A percentile compares a stretch with the other conserved stretches of the same genome.
These are phyloP conservation scores for Vanderwaltozyma tropicalis DNA, from an alignment of 805 yeast genomes.

Conservation along the genomic window DNA sequence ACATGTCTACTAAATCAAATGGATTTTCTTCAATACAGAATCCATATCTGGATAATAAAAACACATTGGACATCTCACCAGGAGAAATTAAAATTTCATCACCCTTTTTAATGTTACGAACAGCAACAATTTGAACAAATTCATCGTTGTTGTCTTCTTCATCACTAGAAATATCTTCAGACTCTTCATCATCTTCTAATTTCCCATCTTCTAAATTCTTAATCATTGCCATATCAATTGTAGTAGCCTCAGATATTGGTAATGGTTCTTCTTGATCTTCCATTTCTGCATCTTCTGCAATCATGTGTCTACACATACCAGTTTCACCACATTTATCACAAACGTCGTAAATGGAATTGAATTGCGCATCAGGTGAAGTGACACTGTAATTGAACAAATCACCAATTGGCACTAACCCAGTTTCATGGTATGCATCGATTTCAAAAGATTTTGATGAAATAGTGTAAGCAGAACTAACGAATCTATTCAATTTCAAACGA, in stretches of 20 bases:
- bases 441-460: constrained; percentile 74
- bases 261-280: constrained; percentile 9
- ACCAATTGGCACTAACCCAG: constrained; percentile 82
- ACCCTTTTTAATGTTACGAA: constrained; percentile 34
- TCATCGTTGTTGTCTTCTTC: constrained; percentile 25
- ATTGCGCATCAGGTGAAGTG: constrained; percentile 53
- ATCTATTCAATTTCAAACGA: constrained; percentile 30
- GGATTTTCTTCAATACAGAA: constrained; percentile 48
- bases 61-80: constrained; percentile 61
- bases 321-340: constrained; percentile 42
- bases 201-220: constrained; percentile 19
- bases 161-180: constrained; percentile 7
- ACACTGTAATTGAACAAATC: constrained; percentile 73
- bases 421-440: constrained; percentile 63
- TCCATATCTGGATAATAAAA: constrained; percentile 67
- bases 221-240: constrained; percentile 22
- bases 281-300: constrained; percentile 15
- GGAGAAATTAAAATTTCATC: constrained; percentile 73
- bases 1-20: constrained; percentile 37
- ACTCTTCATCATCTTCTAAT: constrained; percentile 8
- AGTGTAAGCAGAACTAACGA: constrained; percentile 49
- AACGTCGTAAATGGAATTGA: constrained; percentile 46
- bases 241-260: constrained; percentile 12
- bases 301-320: constrained; percentile 33
- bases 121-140: constrained; percentile 62